Evolutionary conservation across 768 basidiomycete species (phyloP), one percentile per base, ranked within the genome.

Genomic region (Lentinula boryana): DNA sequence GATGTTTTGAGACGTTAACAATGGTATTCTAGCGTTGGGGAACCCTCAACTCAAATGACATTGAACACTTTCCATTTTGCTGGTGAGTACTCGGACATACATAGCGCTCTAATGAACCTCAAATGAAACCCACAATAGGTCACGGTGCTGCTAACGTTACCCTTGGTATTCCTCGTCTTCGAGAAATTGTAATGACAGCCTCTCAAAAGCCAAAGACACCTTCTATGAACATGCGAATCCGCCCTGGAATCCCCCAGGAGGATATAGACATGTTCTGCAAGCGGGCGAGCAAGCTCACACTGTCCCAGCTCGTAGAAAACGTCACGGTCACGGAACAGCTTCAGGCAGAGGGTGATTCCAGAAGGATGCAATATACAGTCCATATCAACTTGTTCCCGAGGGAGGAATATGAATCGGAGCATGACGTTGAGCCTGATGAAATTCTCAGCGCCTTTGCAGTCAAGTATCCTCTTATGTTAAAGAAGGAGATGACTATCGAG

Each of bases 61-160:
- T 76, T 99, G 64, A 99, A 99, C 71, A 99, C 97, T 12, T 99
- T 99, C 85, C 97, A 99, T 78, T 95, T 99, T 68, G 97, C 97
- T 66, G 96, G 94, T 87, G 72, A 68, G 82, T 69, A 40, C 63
- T 51, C 41, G 23, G 23, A 32, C 38, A 23, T 48, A 38, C 12
- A 7, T 15, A 35, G 3, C 43, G 41, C 21, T 23, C 15, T 7
- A 44, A 16, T 44, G n/a, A 15, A n/a, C 13, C 21, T 15, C 27
- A 12, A 49, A 44, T 63, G 46, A 54, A 50, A 33, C 65, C 35
- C 40, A n/a, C n/a, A 27, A 38, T 65, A 95, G 93, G 96, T 64
- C 97, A 98, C 69, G 96, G 97, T 75, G 97, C 97, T 62, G 97
- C 97, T 44, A 99, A 99, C 71, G 97, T 99, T 63, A 99, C 97